Base-by-base conservation (phyloP, 2,329 filamentous ascomycete genomes). In the Reticulascus tulasneorum region DNA sequence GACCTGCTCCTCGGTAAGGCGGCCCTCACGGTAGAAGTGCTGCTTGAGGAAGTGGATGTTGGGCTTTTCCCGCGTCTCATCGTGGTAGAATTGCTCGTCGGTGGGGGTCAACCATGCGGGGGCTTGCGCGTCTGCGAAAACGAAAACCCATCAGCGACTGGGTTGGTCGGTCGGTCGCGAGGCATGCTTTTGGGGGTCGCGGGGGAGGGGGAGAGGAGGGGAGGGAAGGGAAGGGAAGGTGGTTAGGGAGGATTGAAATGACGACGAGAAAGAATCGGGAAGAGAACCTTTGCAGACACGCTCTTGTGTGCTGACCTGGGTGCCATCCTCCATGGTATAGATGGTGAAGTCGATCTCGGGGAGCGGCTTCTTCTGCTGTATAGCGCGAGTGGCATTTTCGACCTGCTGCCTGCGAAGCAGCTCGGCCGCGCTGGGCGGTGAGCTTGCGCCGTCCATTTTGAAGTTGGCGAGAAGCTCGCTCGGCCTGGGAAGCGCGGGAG, bases 311-410 rank as follows among this genome's bases (percentile, higher is more conserved):
- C 79, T 97, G 59, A 98, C 91, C 69, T 95, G 87, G 34, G 78
- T 82, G 58, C 87, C 87, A 72, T 97, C 93, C 63, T 98, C 93
- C 90, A 97, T 95, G 44, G 85, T 91, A 66, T 97, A 93, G 56
- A 97, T 80, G 37, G 87, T 93, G 63, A 97, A 97, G 71, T 98
- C 93, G 56, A 97, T 97, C 73, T 97, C 90, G 38, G 91, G 93
- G 33, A 93, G 76, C 37, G 91, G 90, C 72, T 86, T 91, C 82
- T 97, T 97, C 54, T 95, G 80, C 61, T 83, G 81, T 56, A 97
- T 88, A 42, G 91, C 93, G 62, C 86, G 86, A 56, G 91, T 83
- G 51, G 86, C 84, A 77, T 87, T 91, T 69, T 95, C 87, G 58
- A 95, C 76, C 62, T 84, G 79, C n/a, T n/a, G n/a, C 53, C 64